Conservation (phyloP, 2,329 filamentous ascomycete species). For the Eutypa lata region DNA sequence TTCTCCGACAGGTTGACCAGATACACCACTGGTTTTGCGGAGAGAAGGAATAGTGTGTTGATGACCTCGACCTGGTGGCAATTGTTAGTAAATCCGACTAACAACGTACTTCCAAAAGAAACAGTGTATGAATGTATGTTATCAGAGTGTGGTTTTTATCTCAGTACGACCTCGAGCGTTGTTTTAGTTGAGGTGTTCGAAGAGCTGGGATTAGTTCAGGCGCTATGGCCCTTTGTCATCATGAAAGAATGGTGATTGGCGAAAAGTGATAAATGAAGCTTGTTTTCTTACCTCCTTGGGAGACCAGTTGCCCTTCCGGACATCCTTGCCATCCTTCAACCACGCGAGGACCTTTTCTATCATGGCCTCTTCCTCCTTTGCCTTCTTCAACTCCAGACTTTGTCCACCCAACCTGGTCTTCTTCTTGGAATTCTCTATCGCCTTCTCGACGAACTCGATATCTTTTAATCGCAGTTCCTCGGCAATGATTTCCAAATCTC, state of each 20-base stretch:
- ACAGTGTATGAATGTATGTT: constrained; percentile 10
- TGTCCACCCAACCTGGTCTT: constrained; percentile 93
- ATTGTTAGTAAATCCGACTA: constrained; percentile 23
- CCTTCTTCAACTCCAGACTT: constrained; percentile 95
- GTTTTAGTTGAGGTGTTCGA: constrained; percentile 77
- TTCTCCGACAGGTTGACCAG: constrained; percentile 95
- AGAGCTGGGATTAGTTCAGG: constrained; percentile 99
- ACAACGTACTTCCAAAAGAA: constrained; percentile 8
- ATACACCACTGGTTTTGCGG: constrained; percentile 95
- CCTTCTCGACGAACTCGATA: constrained; percentile 97
- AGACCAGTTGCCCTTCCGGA: constrained; percentile 83
- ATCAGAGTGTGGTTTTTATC: constrained; percentile 77
- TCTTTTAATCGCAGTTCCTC: constrained; percentile 97
- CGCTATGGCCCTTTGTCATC: constrained; percentile 98
- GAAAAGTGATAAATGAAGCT: constrained; percentile 15
- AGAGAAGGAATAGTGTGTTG: constrained; percentile 92
- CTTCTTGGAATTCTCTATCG: constrained; percentile 86
- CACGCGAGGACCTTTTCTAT: constrained; percentile 85
- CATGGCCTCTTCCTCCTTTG: constrained; percentile 88
- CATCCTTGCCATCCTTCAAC: constrained; percentile 86
- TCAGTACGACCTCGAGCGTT: constrained; percentile 80
- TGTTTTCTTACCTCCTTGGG: constrained; percentile 84
- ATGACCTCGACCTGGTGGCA: constrained; percentile 82
- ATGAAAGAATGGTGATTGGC: constrained; percentile 40
- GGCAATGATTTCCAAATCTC: constrained; percentile 94